Conservation (phyloP, 1,284 basidiomycete genomes). For the Cutaneotrichosporon curvatum region DNA sequence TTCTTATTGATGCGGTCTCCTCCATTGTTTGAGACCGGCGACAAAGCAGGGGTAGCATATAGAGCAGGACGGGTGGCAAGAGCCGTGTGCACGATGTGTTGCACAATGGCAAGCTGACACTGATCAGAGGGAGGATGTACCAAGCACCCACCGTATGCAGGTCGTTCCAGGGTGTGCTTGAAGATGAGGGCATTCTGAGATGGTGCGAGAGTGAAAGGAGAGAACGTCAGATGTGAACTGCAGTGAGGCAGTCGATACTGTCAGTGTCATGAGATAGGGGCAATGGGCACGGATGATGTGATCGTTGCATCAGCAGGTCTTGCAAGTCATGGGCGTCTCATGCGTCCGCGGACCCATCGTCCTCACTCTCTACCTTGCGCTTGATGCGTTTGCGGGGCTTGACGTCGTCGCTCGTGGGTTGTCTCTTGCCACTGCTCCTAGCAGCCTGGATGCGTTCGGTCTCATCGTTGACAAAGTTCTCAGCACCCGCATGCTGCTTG, state of each 20-base stretch:
- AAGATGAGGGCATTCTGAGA: neutral
- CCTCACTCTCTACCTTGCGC: too few species aligned
- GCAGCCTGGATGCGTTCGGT: neutral
- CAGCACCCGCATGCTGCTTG: conserved; percentile 1
- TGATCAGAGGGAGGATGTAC: neutral
- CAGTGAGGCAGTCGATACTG: too few species aligned
- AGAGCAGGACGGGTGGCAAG: conserved; percentile 7
- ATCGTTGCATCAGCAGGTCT: too few species aligned
- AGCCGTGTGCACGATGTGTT: neutral
- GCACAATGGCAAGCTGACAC: neutral
- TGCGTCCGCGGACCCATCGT: too few species aligned
- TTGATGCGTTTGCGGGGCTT: neutral
- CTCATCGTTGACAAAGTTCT: conserved; percentile 7
- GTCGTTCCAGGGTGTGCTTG: neutral
- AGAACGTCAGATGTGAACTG: too few species aligned
- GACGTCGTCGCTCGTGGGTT: neutral
- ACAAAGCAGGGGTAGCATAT: conserved; percentile 13
- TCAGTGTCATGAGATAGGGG: too few species aligned
- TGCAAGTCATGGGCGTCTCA: too few species aligned
- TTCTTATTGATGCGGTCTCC: conserved; percentile 27
- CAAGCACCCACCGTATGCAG: neutral
- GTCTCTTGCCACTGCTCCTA: neutral
- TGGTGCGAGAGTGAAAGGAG: neutral
- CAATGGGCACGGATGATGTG: too few species aligned
- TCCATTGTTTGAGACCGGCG: conserved; percentile 15